Base-by-base conservation (phyloP, 176 grass and related monocot species). In the Musa schizocarpa region DNA sequence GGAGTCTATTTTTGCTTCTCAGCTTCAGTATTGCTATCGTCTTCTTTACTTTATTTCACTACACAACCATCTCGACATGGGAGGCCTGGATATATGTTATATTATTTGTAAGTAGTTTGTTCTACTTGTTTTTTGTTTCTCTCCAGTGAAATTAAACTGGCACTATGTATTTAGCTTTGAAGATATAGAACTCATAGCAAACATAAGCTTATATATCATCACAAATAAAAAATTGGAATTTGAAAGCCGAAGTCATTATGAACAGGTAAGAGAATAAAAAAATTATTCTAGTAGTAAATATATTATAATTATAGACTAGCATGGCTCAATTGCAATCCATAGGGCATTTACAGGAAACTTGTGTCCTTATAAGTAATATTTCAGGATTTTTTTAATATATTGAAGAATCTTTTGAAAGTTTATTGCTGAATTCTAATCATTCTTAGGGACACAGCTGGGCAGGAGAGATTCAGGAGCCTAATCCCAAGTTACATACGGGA, bases 401-500 rank as follows among this genome's bases (percentile, higher is more conserved):
- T 6, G 34, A 43, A 43, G 34, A 43, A 6, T 43, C 57, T 61
- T 2, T 61, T 61, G 57, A 61, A 61, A 19, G 57, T 61, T 61
- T 4, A n/a, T 14, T n/a, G 8, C 17, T 61, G 14, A 61, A 17
- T 61, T 61, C 57, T 61, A 19, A n/a, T 61, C 13, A 68, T 79
- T 78, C 62, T 52, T 81, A 97, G 90, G 93, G 93, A 97, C 83
- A 97, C 93, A 68, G 90, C 93, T 85, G 93, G 93, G 52, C 93
- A 97, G 82, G 90, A 97, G 84, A 79, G 93, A 83, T 97, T 92
- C 74, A 90, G 90, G 74, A 97, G 93, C 82, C 82, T 97, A 72
- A 97, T 97, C 78, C 93, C 93, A 59, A 97, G 90, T 82, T 97
- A 97, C 69, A 97, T 97, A 63, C 82, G 93, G 71, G 93, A 96